Evolutionary conservation across 495 filamentous ascomycete species (phyloP).

Genomic region (Penicillium longicatenatum): DNA sequence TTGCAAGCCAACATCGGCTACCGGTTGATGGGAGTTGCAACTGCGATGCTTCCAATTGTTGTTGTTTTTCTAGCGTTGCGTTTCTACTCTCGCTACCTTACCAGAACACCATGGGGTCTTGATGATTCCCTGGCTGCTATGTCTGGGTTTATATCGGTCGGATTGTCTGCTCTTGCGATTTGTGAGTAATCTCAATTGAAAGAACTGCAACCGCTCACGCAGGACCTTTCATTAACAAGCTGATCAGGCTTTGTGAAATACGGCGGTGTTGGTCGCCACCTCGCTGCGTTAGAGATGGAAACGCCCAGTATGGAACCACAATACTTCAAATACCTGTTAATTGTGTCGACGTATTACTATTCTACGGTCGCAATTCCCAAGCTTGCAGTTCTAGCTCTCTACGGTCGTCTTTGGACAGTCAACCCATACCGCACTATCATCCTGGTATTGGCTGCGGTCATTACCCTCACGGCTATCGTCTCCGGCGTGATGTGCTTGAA

Average conservation of each 20-base stretch:
- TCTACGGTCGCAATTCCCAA: background rate
- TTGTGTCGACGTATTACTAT: background rate
- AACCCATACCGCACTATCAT: slow-evolving; percentile 2
- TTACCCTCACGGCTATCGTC: background rate
- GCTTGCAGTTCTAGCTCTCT: background rate
- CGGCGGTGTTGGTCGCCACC: slow-evolving; percentile 2
- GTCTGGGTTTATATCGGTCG: background rate
- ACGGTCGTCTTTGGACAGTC: slow-evolving; percentile 1
- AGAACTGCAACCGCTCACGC: too few species aligned
- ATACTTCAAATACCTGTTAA: background rate
- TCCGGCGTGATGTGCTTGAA: slow-evolving; percentile 1
- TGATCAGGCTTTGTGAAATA: background rate
- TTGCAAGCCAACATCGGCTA: background rate
- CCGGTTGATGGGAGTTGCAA: background rate
- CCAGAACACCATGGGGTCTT: background rate
- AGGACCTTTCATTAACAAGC: background rate
- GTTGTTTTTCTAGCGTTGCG: background rate
- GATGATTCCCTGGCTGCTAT: background rate
- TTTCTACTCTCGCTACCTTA: background rate
- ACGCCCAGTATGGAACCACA: background rate
- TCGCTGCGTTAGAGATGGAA: background rate
- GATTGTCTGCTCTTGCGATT: slow-evolving; percentile 1
- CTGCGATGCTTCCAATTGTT: background rate
- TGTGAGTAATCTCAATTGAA: background rate
- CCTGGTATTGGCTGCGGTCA: background rate